These are phyloP conservation scores for Colletotrichum orchidophilum DNA, from an alignment of 2,329 filamentous ascomycete species.

Conservation along the genomic window DNA sequence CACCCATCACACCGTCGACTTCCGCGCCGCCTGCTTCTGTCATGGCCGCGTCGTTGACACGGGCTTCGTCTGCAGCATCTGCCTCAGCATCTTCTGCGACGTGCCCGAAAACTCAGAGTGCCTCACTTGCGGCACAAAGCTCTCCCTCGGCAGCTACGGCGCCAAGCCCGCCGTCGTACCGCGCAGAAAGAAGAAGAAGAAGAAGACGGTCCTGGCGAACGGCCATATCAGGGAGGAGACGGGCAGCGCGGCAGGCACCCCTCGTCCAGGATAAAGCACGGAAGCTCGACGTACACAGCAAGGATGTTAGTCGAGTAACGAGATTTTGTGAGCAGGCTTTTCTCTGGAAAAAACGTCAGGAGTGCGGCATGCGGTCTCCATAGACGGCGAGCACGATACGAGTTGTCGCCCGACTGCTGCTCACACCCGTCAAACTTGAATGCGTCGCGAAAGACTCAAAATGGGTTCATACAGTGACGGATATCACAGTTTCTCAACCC, in stretches of 20 bases:
- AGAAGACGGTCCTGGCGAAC: conserved; percentile 60
- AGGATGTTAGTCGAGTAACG: neutral
- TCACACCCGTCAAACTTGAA: neutral
- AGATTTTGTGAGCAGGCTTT: neutral
- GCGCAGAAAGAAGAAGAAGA: conserved; percentile 80
- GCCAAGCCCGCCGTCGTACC: conserved; percentile 80
- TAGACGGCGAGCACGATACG: neutral
- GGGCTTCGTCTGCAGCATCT: conserved; percentile 96
- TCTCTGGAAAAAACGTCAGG: neutral
- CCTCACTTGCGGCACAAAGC: conserved; percentile 82
- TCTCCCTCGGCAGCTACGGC: conserved; percentile 81
- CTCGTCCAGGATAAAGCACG: conserved; percentile 52
- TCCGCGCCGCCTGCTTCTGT: conserved; percentile 98
- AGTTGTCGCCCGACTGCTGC: neutral
- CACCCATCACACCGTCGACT: conserved; percentile 88
- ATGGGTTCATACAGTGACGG: neutral
- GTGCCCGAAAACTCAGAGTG: conserved; percentile 72
- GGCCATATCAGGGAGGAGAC: conserved; percentile 64
- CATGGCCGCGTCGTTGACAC: conserved; percentile 90
- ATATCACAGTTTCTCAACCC: neutral
- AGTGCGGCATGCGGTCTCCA: neutral
- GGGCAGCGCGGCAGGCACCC: conserved; percentile 68
- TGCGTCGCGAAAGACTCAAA: neutral
- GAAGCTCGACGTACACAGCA: conserved; percentile 3
- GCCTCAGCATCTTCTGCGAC: conserved; percentile 90